Evolutionary conservation across 768 basidiomycete genomes (phyloP).

Genomic region (Mycena maculata): DNA sequence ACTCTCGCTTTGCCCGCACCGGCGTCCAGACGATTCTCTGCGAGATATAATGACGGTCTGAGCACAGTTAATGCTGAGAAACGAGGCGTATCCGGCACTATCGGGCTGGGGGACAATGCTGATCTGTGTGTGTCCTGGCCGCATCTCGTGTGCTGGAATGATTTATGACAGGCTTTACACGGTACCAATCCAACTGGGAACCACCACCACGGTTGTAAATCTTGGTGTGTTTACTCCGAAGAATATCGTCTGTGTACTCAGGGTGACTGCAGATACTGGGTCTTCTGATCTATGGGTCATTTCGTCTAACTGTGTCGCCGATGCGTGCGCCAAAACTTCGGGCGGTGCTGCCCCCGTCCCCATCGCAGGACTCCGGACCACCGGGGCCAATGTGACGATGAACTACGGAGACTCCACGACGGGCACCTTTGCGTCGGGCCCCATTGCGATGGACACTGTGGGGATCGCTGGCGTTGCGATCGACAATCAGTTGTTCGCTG

Average conservation of each 20-base stretch:
- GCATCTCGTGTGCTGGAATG: background rate
- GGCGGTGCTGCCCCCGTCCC: conserved; percentile 58
- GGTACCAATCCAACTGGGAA: conserved; percentile 59
- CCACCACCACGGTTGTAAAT: conserved; percentile 54
- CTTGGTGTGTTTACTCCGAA: conserved; percentile 51
- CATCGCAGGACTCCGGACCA: conserved; percentile 48
- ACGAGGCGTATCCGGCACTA: conserved; percentile 46
- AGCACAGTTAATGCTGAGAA: conserved; percentile 14
- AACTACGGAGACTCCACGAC: conserved; percentile 77
- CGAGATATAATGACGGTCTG: conserved; percentile 29
- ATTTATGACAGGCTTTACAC: conserved; percentile 48
- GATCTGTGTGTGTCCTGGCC: conserved; percentile 27
- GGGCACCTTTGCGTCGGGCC: conserved; percentile 70
- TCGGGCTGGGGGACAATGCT: conserved; percentile 48
- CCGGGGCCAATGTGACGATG: conserved; percentile 53
- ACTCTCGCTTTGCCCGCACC: conserved; percentile 38
- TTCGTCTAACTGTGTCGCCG: conserved; percentile 58
- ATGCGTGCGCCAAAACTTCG: conserved; percentile 50
- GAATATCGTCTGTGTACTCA: background rate
- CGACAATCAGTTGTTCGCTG: conserved; percentile 63
- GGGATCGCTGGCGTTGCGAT: conserved; percentile 66
- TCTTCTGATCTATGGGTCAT: conserved; percentile 79
- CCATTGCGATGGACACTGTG: conserved; percentile 63
- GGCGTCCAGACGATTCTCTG: conserved; percentile 38
- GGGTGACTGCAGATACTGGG: conserved; percentile 68